Evolutionary conservation across 1,284 basidiomycete genomes (phyloP).

Genomic region (Inonotus obliquus): DNA sequence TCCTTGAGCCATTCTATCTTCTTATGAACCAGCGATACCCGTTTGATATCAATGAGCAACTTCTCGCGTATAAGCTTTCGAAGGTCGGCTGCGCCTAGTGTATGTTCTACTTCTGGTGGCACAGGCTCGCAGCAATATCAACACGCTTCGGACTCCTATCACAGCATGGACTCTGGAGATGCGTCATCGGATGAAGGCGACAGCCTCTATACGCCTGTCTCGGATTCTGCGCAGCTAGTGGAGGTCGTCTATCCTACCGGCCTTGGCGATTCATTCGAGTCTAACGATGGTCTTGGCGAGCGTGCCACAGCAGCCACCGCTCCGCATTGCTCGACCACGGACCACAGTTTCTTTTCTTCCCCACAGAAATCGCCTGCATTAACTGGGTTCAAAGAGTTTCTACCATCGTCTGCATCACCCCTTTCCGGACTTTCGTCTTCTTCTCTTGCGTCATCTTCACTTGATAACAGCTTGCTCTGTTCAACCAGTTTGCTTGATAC

Average conservation of each 20-base stretch:
- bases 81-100: not conserved
- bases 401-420: not conserved
- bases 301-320: slow-evolving; percentile 10
- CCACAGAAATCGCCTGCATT: not conserved
- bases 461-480: slow-evolving; percentile 1
- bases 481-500: slow-evolving; percentile 9
- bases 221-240: slow-evolving; percentile 11
- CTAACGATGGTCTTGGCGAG: not conserved
- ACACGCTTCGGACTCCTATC: not conserved
- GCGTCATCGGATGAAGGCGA: slow-evolving; percentile 17
- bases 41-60: not conserved
- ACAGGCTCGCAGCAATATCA: not conserved
- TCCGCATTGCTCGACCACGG: not conserved
- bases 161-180: slow-evolving; percentile 8
- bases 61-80: not conserved
- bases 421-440: not conserved
- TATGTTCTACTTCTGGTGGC: slow-evolving; percentile 9
- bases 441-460: slow-evolving; percentile 1
- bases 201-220: slow-evolving; percentile 11
- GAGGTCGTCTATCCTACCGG: slow-evolving; percentile 9
- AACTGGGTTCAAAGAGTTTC: not conserved
- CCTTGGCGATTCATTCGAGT: not conserved
- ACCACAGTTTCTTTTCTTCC: not conserved
- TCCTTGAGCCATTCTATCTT: not conserved
- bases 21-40: not conserved